A percentile compares a stretch with the other conserved stretches of the same genome.
Conservation (phyloP, 495 filamentous ascomycete genomes). For the Aspergillus nidulans region DNA sequence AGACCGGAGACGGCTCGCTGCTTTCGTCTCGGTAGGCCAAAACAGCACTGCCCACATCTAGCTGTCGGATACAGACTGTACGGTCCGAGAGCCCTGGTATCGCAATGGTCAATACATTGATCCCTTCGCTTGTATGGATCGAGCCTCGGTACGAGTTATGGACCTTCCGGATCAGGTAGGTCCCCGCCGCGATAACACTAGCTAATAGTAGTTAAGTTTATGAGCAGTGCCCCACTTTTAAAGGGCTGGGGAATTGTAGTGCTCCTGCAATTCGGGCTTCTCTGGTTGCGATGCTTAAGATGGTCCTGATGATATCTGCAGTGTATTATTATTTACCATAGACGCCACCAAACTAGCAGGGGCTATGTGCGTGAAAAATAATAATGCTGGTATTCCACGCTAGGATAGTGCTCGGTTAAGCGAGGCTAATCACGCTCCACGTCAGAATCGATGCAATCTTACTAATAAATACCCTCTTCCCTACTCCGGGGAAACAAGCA, state of each 20-base stretch:
- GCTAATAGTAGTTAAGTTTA: background rate
- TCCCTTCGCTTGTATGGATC: too few relatives aligned
- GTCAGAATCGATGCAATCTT: background rate
- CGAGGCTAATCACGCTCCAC: background rate
- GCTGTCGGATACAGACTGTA: too few relatives aligned
- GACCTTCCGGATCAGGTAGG: conserved; percentile 28
- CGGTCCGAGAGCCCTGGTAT: too few relatives aligned
- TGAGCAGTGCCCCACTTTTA: conserved; percentile 6
- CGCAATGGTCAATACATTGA: too few relatives aligned
- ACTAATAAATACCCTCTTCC: background rate
- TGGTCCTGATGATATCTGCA: background rate
- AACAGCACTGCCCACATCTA: too few relatives aligned
- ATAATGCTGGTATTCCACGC: background rate
- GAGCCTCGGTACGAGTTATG: conserved; percentile 9
- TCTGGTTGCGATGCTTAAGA: background rate
- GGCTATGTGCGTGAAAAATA: background rate
- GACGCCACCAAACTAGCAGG: background rate
- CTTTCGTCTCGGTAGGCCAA: background rate
- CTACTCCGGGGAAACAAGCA: background rate
- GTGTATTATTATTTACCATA: background rate
- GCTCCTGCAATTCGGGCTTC: background rate
- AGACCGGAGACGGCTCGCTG: background rate
- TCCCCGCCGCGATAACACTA: conserved; percentile 7
- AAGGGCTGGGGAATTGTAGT: conserved; percentile 9
- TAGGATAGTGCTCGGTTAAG: background rate